Evolutionary conservation across 2,329 filamentous ascomycete genomes (phyloP).

Genomic region (Colletotrichum liaoningense): DNA sequence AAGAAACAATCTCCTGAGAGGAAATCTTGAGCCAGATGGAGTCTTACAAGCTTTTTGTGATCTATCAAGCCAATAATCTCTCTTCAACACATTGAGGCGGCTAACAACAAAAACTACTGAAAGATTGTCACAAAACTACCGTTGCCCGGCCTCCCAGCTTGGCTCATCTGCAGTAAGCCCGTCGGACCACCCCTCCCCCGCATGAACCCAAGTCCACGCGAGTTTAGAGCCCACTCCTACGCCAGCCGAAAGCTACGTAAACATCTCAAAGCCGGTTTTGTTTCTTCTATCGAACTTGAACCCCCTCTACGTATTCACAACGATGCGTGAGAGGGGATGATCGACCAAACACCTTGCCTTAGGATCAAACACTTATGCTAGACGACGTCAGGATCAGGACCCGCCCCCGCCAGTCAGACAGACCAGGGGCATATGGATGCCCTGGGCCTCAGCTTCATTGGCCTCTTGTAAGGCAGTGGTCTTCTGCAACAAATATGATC

Average conservation of each 20-base stretch:
- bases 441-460: background rate
- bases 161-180: background rate
- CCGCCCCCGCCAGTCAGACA: constrained; percentile 16
- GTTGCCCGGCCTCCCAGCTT: background rate
- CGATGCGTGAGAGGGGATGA: background rate
- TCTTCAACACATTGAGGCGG: background rate
- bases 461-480: background rate
- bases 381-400: constrained; percentile 16
- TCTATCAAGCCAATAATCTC: background rate
- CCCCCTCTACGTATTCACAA: background rate
- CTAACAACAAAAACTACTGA: background rate
- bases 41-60: background rate
- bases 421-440: background rate
- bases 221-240: background rate
- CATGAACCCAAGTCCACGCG: background rate
- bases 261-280: background rate
- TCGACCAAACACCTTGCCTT: background rate
- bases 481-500: background rate
- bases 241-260: constrained; percentile 1
- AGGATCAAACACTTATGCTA: background rate
- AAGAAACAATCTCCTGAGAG: too few species aligned
- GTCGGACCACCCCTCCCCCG: background rate
- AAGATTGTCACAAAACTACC: background rate
- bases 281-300: background rate
- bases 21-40: background rate